phyloP scores from a whole-genome alignment of 306 rosid genomes.

The Arachis hypogaea region DNA sequence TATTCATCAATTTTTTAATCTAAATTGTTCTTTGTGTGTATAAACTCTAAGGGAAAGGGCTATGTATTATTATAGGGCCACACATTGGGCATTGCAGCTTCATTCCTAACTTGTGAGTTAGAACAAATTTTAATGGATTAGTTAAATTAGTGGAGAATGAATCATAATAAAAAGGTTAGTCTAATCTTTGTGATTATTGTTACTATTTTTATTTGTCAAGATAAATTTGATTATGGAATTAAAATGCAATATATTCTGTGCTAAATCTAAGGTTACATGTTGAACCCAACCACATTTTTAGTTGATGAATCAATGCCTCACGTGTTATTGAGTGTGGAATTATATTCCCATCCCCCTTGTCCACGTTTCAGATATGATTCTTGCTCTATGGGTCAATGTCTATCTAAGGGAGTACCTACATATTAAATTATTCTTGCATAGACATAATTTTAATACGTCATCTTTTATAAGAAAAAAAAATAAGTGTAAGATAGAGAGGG shows the following conservation, averaged over 20 bases:
- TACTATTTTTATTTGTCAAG: constrained; percentile 11
- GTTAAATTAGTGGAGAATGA: background rate
- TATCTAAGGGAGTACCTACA: background rate
- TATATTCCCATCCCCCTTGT: background rate
- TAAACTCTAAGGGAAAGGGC: background rate
- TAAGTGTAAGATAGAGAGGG: too few relatives aligned
- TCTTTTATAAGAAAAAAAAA: too few relatives aligned
- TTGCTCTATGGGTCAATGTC: constrained; percentile 9
- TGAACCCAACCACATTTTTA: background rate
- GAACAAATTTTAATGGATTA: constrained; percentile 9
- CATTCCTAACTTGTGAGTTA: constrained; percentile 12
- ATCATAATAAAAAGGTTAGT: background rate
- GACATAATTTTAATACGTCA: too few relatives aligned
- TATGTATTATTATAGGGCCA: constrained; percentile 29
- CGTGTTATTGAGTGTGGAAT: background rate
- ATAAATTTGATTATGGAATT: background rate
- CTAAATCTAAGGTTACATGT: constrained; percentile 10
- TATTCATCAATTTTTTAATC: constrained; percentile 10
- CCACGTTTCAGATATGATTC: constrained; percentile 5
- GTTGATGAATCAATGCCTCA: constrained; percentile 18
- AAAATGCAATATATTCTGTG: constrained; percentile 8
- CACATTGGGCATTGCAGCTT: background rate
- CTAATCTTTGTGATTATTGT: background rate
- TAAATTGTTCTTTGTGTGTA: background rate
- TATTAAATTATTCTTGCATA: background rate